Base-by-base conservation (phyloP, 495 filamentous ascomycete genomes). In the Amniculicola lignicola region DNA sequence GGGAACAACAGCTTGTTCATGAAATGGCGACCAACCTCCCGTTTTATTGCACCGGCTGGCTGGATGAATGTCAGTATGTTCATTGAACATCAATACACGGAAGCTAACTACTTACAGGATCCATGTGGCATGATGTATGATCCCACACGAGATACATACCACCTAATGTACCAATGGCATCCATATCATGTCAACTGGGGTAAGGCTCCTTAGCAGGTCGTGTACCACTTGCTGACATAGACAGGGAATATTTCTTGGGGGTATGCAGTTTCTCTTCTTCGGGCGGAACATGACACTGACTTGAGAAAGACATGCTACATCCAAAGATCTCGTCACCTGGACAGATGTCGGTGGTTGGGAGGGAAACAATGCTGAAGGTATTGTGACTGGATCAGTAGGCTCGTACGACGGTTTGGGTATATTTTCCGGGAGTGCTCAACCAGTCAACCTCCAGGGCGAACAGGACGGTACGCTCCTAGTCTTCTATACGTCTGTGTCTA, bases 91-190 rank as follows among this genome's bases (percentile, higher is more conserved):
- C 6, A 31, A 10, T 22, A 15, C n/a, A 22, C 22, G 22, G 27
- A 33, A 16, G 33, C 36, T 27, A 9, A 31, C 44, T 21, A 11
- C 3, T n/a, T 16, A 14, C 33, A 62, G 64, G 80, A 82, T 27
- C 80, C 80, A 4, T 81, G 78, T 48, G 79, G 75, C 7, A 64
- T 77, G 16, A 74, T 77, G 47, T 82, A 81, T 42, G 79, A 82
- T 55, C 76, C 76, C 12, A 55, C 54, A 11, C 47, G 60, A 35
- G 65, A 71, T 15, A 75, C 71, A 4, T 69, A 72, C 61, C 55
- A 64, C 43, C 62, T 61, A 29, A 63, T 57, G 67, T 76, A 73
- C 54, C 71, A 76, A 60, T 73, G 67, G 66, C 66, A 74, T 62
- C 72, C 73, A 0, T 40, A 72, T 31, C 66, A 71, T 33, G 54